A percentile compares a stretch with the other conserved stretches of the same genome.
Conservation (phyloP, 2,329 filamentous ascomycete genomes). For the Xylariaceae sp. region DNA sequence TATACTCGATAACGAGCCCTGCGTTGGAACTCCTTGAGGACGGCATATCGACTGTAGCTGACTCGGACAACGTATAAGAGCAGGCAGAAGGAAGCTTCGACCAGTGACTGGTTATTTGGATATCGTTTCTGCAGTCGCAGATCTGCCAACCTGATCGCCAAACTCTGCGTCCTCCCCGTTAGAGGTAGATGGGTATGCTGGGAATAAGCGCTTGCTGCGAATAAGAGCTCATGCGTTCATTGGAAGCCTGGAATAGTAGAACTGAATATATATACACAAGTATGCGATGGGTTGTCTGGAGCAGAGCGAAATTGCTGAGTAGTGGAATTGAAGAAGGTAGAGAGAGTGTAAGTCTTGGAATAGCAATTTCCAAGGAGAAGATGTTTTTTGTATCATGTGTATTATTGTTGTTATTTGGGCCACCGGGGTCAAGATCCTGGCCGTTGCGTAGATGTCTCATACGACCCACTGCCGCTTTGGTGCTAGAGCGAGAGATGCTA, state of each 20-base stretch:
- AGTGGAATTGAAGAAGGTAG: slow-evolving; percentile 11
- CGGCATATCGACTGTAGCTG: slow-evolving; percentile 50
- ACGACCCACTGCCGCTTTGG: slow-evolving; percentile 31
- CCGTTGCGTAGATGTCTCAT: slow-evolving; percentile 34
- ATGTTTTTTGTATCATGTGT: slow-evolving; percentile 41
- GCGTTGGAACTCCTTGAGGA: slow-evolving; percentile 63
- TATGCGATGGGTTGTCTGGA: no score
- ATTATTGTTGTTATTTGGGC: slow-evolving; percentile 41
- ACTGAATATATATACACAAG: no score
- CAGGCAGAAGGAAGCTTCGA: slow-evolving; percentile 8
- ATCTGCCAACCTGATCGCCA: background rate
- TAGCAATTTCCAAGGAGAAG: slow-evolving; percentile 29
- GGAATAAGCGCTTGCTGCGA: background rate
- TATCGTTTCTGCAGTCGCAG: slow-evolving; percentile 10
- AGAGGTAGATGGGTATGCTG: background rate
- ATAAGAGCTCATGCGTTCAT: no score
- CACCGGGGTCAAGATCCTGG: slow-evolving; percentile 23
- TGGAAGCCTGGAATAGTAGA: no score
- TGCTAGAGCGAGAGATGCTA: slow-evolving; percentile 26
- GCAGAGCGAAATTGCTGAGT: background rate
- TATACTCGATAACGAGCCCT: slow-evolving; percentile 94
- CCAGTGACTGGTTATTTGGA: background rate
- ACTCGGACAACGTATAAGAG: slow-evolving; percentile 7
- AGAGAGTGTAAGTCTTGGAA: slow-evolving; percentile 16
- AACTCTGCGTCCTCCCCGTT: background rate